Evolutionary conservation across 2,329 filamentous ascomycete genomes (phyloP), one percentile per base, ranked within the genome.

Genomic region (Helicocarpus griseus): DNA sequence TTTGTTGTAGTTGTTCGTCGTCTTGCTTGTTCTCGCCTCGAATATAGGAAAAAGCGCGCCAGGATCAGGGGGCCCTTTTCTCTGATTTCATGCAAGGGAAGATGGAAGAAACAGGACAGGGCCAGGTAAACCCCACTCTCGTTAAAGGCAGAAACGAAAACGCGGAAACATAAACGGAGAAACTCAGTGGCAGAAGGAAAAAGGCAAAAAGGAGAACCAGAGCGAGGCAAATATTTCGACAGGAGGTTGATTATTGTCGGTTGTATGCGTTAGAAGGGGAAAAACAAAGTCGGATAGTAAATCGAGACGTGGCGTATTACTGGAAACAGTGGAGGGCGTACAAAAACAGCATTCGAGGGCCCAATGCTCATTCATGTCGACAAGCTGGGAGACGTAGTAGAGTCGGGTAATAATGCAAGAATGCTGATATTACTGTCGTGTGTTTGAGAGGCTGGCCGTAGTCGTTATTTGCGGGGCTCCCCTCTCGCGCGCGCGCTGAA

Each of bases 321-420:
- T 4, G 4, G 19, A 33, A 46, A 33, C 29, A 22, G n/a, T 8
- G 39, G 22, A 26, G 3, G 14, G 33, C 13, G n/a, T 24, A 24
- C 24, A 57, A 55, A 62, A 64, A 65, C 13, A 14, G 28, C 19
- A 35, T 19, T 39, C 35, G 35, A 39, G 35, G 29, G n/a, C 21
- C n/a, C 35, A 47, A 46, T 33, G 21, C 28, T 35, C 43, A 33
- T 46, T 31, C 29, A 29, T 33, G 43, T 46, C 26, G 19, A n/a
- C 19, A 31, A 46, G 11, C 26, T 35, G 19, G 29, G n/a, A n/a
- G n/a, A n/a, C n/a, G n/a, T n/a, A n/a, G n/a, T n/a, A n/a, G n/a
- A n/a, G n/a, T 17, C 38, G 31, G 45, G 14, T 13, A 24, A 19
- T 29, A 29, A 17, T 17, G 22, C 45, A 31, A 11, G 14, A 5